Percentiles rank a stretch among this genome's conserved stretches.
Evolutionary conservation across 176 grass and related monocot species (phyloP).

Genomic region (Aegilops bicornis): DNA sequence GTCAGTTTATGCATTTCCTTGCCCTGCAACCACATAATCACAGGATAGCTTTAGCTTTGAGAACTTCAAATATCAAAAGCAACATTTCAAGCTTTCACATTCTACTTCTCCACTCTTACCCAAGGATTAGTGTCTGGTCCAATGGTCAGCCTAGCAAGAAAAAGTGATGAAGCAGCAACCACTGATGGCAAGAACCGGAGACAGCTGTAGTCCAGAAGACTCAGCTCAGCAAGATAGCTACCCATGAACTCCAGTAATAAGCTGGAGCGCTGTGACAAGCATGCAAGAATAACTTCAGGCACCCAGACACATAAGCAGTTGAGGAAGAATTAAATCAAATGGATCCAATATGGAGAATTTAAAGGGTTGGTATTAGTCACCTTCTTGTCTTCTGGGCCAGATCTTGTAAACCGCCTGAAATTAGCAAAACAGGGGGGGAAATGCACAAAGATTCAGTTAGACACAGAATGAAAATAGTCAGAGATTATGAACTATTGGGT

Average conservation of each 20-base stretch:
- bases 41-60: conserved; percentile 15
- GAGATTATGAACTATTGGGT: background rate
- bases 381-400: conserved; percentile 54
- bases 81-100: background rate
- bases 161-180: conserved; percentile 76
- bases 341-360: background rate
- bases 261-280: conserved; percentile 43
- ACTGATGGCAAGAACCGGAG: conserved; percentile 78
- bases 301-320: background rate
- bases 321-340: background rate
- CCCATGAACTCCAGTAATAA: conserved; percentile 62
- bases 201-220: conserved; percentile 78
- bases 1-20: conserved; percentile 56
- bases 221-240: conserved; percentile 80
- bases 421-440: background rate
- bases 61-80: background rate
- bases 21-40: conserved; percentile 44
- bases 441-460: conserved; percentile 3
- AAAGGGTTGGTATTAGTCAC: conserved; percentile 21
- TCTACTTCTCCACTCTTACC: conserved; percentile 44
- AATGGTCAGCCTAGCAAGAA: conserved; percentile 68
- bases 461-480: background rate
- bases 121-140: conserved; percentile 64
- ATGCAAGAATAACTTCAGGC: conserved; percentile 23
- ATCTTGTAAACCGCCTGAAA: conserved; percentile 65